Percentiles rank a stretch among this genome's conserved stretches.
phyloP scores from a whole-genome alignment of 2,329 filamentous ascomycete genomes.

The Venturia oleaginea region DNA sequence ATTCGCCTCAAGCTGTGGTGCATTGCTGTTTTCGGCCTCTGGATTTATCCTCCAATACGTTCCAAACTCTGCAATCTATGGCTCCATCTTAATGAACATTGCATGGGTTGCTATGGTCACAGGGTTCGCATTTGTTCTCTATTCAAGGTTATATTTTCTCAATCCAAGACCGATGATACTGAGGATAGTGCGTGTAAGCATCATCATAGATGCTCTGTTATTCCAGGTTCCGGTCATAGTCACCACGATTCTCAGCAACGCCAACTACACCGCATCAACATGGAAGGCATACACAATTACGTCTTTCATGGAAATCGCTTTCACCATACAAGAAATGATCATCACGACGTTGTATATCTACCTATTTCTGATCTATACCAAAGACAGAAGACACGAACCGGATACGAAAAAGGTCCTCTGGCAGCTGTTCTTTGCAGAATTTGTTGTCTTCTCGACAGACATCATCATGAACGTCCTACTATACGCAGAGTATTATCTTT shows the following conservation, averaged over 20 bases:
- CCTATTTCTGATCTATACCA: neutral
- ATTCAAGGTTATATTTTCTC: conserved; percentile 19
- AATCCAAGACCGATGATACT: conserved; percentile 15
- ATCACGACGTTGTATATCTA: conserved; percentile 5
- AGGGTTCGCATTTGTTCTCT: conserved; percentile 17
- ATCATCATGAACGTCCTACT: neutral
- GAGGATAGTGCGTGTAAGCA: conserved; percentile 17
- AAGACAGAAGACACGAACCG: neutral
- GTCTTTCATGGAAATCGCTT: neutral
- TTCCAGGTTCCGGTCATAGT: conserved; percentile 14
- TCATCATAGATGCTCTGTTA: conserved; percentile 17
- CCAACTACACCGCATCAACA: neutral
- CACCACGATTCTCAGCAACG: neutral
- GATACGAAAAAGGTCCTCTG: neutral
- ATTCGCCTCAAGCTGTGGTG: neutral
- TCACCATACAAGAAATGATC: conserved; percentile 5
- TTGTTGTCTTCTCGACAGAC: neutral
- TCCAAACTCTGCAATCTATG: too few species aligned
- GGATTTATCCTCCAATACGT: too few species aligned
- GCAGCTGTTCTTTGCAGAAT: neutral
- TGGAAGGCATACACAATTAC: neutral
- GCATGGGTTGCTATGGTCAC: conserved; percentile 4
- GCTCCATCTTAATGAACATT: neutral
- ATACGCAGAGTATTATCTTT: neutral
- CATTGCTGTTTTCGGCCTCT: neutral